These are phyloP conservation scores for Penicilliopsis zonata DNA, from an alignment of 495 filamentous ascomycete genomes.

Conservation along the genomic window DNA sequence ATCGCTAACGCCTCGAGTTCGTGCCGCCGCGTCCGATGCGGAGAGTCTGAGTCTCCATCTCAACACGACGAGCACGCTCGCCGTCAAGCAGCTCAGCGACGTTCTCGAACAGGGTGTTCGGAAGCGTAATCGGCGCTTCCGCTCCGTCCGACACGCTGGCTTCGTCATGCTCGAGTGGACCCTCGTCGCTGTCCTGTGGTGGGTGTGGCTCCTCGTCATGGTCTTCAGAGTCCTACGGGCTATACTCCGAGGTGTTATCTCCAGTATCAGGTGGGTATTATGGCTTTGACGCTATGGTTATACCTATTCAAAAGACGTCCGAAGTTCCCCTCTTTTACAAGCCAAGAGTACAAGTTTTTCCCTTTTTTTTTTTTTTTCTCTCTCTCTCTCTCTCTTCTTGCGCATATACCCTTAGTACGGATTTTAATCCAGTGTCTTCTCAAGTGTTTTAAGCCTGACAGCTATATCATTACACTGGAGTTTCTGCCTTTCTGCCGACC, in stretches of 20 bases:
- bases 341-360: neutral
- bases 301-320: neutral
- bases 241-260: slow-evolving; percentile 42
- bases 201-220: slow-evolving; percentile 72
- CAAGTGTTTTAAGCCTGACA: neutral
- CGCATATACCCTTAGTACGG: slow-evolving; percentile 4
- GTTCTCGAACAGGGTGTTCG: slow-evolving; percentile 61
- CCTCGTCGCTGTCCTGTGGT: slow-evolving; percentile 71
- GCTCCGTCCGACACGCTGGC: slow-evolving; percentile 57
- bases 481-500: neutral
- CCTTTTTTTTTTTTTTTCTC: slow-evolving; percentile 4
- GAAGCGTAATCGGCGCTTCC: slow-evolving; percentile 53
- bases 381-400: slow-evolving; percentile 1
- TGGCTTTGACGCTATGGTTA: slow-evolving; percentile 43
- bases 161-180: slow-evolving; percentile 71
- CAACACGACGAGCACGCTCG: slow-evolving; percentile 58
- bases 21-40: slow-evolving; percentile 57
- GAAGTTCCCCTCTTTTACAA: neutral
- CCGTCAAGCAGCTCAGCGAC: slow-evolving; percentile 67
- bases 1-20: slow-evolving; percentile 51
- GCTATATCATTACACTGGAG: neutral
- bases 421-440: slow-evolving; percentile 1
- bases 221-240: slow-evolving; percentile 49
- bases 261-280: slow-evolving; percentile 60
- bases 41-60: slow-evolving; percentile 64